Evolutionary conservation across 352 stramenopile genomes (phyloP).

Genomic region (Phytophthora boehmeriae): DNA sequence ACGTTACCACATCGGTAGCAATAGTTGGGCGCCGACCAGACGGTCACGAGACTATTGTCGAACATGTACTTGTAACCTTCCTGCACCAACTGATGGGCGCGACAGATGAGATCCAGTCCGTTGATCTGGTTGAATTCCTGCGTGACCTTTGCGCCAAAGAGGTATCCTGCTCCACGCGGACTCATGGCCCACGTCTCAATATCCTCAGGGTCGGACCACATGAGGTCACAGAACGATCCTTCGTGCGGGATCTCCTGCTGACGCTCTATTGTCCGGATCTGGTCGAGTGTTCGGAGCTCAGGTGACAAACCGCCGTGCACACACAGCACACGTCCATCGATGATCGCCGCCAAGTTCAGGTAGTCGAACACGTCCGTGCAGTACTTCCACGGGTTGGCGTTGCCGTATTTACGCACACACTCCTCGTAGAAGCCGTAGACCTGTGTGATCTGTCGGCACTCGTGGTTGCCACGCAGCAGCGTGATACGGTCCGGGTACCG

Average conservation of each 20-base stretch:
- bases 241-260: constrained; percentile 96
- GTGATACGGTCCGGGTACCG: constrained; percentile 89
- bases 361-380: constrained; percentile 97
- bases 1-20: constrained; percentile 90
- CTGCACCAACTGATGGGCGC: constrained; percentile 89
- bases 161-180: constrained; percentile 86
- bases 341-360: constrained; percentile 94
- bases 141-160: constrained; percentile 89
- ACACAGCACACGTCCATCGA: constrained; percentile 91
- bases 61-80: constrained; percentile 95
- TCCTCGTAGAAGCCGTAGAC: constrained; percentile 99
- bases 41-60: constrained; percentile 84
- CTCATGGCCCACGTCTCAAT: constrained; percentile 92
- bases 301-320: constrained; percentile 96
- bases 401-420: constrained; percentile 97
- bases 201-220: constrained; percentile 98
- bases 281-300: constrained; percentile 94
- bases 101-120: constrained; percentile 87
- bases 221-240: constrained; percentile 97
- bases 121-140: constrained; percentile 93
- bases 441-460: constrained; percentile 96
- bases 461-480: constrained; percentile 89
- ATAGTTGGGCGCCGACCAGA: constrained; percentile 86
- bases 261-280: constrained; percentile 96
- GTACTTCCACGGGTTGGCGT: constrained; percentile 96